phyloP scores from a whole-genome alignment of 1,284 basidiomycete genomes.

The Pascua guehoae region DNA sequence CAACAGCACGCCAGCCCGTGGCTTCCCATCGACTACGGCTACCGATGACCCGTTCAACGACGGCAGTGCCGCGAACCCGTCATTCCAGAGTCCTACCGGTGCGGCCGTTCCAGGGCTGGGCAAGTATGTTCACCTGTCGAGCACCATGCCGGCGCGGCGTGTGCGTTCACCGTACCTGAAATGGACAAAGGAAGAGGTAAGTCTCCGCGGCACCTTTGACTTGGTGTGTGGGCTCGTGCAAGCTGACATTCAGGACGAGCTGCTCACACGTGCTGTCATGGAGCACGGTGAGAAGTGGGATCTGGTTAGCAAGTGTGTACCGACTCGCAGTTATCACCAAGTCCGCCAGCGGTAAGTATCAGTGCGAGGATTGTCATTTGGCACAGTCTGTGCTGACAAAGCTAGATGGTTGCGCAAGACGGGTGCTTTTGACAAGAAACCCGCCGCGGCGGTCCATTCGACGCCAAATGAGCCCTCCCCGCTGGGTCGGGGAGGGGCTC shows the following conservation, averaged over 20 bases:
- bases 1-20: neutral
- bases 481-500: constrained; percentile 6
- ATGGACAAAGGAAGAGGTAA: constrained; percentile 47
- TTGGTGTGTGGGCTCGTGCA: too few species aligned
- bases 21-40: neutral
- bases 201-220: neutral
- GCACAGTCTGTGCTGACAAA: neutral
- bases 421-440: constrained; percentile 48
- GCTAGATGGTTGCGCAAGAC: constrained; percentile 45
- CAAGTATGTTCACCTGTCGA: constrained; percentile 44
- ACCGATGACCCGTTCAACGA: constrained; percentile 16
- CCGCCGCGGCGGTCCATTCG: neutral
- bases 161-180: constrained; percentile 45
- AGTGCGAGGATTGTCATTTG: neutral
- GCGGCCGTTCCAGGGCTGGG: constrained; percentile 43
- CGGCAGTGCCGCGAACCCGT: neutral
- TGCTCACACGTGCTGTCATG: constrained; percentile 44
- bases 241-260: constrained; percentile 34
- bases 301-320: constrained; percentile 45
- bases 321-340: constrained; percentile 47
- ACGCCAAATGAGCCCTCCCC: constrained; percentile 11
- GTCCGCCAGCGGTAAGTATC: constrained; percentile 39
- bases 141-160: constrained; percentile 37
- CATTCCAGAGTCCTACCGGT: constrained; percentile 36
- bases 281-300: constrained; percentile 49